Percentiles rank a stretch among this genome's conserved stretches.
Conservation (phyloP, 2,329 filamentous ascomycete species). For the Aspergillus pseudotamarii region DNA sequence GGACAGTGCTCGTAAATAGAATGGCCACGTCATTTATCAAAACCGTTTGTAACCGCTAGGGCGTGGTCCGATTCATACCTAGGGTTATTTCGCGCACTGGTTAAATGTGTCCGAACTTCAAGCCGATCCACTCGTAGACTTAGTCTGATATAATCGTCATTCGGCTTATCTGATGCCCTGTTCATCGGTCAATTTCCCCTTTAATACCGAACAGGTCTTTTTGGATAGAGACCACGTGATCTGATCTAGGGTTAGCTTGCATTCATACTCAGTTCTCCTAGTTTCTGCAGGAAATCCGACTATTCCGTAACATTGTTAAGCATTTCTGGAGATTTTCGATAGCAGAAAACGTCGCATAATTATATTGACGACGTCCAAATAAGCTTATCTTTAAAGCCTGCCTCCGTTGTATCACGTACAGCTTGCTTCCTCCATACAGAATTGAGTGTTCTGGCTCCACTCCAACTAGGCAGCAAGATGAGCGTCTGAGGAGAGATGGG, state of each 20-base stretch:
- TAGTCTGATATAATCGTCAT: constrained; percentile 6
- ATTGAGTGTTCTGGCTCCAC: constrained; percentile 14
- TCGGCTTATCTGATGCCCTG: not conserved
- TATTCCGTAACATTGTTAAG: not conserved
- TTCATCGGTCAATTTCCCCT: constrained; percentile 6
- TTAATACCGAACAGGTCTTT: not conserved
- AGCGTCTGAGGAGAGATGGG: not conserved
- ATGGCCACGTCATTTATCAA: constrained; percentile 8
- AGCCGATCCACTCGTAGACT: not conserved
- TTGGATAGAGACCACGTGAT: constrained; percentile 8
- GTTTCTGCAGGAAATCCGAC: not conserved
- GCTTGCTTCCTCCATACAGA: constrained; percentile 11
- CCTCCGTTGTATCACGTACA: not conserved
- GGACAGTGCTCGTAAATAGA: not conserved
- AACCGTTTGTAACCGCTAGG: constrained; percentile 5
- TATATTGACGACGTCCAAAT: constrained; percentile 12
- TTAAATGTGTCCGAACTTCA: not conserved
- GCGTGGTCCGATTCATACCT: constrained; percentile 4
- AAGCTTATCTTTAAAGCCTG: constrained; percentile 24
- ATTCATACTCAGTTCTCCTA: not conserved
- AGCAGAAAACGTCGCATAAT: not conserved
- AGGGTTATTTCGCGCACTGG: not conserved
- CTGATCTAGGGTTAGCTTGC: not conserved
- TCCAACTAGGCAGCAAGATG: constrained; percentile 19
- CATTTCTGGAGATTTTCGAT: not conserved